Conservation (phyloP, 2,329 filamentous ascomycete genomes). For the Albifimbria verrucaria region DNA sequence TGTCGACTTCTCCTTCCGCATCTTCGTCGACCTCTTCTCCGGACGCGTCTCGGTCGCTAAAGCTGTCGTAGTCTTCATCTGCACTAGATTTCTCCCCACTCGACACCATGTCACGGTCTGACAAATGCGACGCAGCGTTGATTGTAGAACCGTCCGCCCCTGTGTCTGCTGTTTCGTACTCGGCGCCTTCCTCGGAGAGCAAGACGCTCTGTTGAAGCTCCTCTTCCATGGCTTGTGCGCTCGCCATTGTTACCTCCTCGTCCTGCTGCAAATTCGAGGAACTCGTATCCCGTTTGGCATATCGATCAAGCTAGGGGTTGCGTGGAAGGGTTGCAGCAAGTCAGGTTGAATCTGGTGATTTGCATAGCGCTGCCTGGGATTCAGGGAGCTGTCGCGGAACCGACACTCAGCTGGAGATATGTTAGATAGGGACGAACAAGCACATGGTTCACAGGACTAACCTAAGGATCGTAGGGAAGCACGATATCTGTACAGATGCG, state of each 20-base stretch:
- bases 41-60: conserved; percentile 36
- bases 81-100: conserved; percentile 3
- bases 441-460: too few species aligned
- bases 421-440: too few species aligned
- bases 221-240: conserved; percentile 53
- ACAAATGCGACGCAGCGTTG: conserved; percentile 14
- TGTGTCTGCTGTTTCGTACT: conserved; percentile 33
- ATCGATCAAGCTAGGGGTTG: conserved; percentile 14
- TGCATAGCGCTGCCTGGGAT: not conserved
- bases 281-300: conserved; percentile 19
- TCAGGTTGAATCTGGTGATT: not conserved
- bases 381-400: too few species aligned
- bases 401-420: too few species aligned
- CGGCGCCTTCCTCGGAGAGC: conserved; percentile 48
- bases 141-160: conserved; percentile 22
- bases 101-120: not conserved
- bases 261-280: conserved; percentile 7
- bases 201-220: conserved; percentile 55
- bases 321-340: not conserved
- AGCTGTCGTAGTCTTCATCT: conserved; percentile 31
- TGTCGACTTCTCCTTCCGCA: conserved; percentile 40
- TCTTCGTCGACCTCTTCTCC: conserved; percentile 41
- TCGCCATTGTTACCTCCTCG: conserved; percentile 40
- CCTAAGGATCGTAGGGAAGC: too few species aligned
- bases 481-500: too few species aligned